These are phyloP conservation scores for Talaromyces marneffei DNA, from an alignment of 2,329 filamentous ascomycete species.

Conservation along the genomic window DNA sequence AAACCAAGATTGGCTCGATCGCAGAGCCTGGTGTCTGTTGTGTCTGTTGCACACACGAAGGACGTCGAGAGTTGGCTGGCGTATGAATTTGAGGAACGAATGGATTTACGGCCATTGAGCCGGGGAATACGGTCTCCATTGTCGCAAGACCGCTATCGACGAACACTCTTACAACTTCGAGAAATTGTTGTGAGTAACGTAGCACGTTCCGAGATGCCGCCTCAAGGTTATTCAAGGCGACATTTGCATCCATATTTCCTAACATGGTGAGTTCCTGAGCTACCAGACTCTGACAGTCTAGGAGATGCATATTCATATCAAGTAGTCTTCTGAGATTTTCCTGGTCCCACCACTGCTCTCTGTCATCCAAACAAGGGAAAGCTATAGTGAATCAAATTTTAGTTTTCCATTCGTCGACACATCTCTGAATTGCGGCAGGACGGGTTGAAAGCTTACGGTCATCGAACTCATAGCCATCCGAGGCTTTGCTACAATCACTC, in stretches of 20 bases:
- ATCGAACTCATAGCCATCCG: slow-evolving; percentile 9
- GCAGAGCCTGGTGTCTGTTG: neutral
- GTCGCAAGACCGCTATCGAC: neutral
- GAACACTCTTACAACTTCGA: slow-evolving; percentile 5
- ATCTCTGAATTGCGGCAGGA: neutral
- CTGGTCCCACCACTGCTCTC: slow-evolving; percentile 13
- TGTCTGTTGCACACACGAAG: slow-evolving; percentile 5
- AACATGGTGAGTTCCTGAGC: slow-evolving; percentile 13
- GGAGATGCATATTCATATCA: slow-evolving; percentile 11
- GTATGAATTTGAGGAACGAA: neutral
- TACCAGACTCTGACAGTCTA: slow-evolving; percentile 12
- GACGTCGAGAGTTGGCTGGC: slow-evolving; percentile 10
- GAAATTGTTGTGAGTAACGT: slow-evolving; percentile 12
- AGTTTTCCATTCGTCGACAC: neutral
- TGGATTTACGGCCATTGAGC: neutral
- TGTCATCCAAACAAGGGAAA: slow-evolving; percentile 13
- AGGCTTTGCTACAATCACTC: neutral
- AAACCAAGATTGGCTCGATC: neutral
- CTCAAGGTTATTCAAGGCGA: slow-evolving; percentile 11
- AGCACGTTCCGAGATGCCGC: slow-evolving; percentile 6
- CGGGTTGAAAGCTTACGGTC: slow-evolving; percentile 6
- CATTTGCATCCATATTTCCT: slow-evolving; percentile 9
- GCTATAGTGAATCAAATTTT: neutral
- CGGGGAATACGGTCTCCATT: neutral
- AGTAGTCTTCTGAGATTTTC: slow-evolving; percentile 12